Base-by-base conservation (phyloP, 257 asterid genomes). In the Oldenlandia corymbosa region DNA sequence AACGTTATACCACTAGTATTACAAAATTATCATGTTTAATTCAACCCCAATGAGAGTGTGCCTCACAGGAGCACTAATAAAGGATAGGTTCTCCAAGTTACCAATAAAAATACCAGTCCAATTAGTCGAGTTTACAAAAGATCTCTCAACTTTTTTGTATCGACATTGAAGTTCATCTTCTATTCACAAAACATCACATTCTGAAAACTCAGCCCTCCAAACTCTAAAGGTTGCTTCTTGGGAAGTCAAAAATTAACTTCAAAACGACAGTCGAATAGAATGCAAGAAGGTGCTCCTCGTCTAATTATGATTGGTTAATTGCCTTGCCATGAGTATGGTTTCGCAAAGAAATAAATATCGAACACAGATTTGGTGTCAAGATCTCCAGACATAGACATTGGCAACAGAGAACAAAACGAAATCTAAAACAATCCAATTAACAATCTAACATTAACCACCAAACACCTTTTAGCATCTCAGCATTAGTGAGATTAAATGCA, bases 21-120 rank as follows among this genome's bases (percentile, higher is more conserved):
- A 46, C 43, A n/a, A n/a, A n/a, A n/a, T n/a, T n/a, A n/a, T n/a
- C n/a, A 23, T 28, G 61, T 10, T 58, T 17, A 67, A 42, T n/a
- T n/a, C n/a, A n/a, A n/a, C 7, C 23, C n/a, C 7, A 34, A 39
- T 58, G 4, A 2, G 12, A 34, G 47, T 34, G n/a, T n/a, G n/a
- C n/a, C n/a, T n/a, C n/a, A n/a, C n/a, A 5, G 37, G 37, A 26
- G 37, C 18, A 1, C 7, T 26, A 32, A 18, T 18, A 53, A 28
- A 55, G 42, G 23, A 53, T 26, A 28, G 37, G 37, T 2, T 5
- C 39, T 12, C n/a, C n/a, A 10, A 26, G 28, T 27, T 31, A 53
- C 7, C 24, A 55, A 36, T 43, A 17, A 43, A 54, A 55, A n/a
- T 23, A 55, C 4, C 20, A 30, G 12, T 41, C 24, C 42, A 55